Base-by-base conservation (phyloP, 441 rosid genomes). In the Pelargonium fulgidum region DNA sequence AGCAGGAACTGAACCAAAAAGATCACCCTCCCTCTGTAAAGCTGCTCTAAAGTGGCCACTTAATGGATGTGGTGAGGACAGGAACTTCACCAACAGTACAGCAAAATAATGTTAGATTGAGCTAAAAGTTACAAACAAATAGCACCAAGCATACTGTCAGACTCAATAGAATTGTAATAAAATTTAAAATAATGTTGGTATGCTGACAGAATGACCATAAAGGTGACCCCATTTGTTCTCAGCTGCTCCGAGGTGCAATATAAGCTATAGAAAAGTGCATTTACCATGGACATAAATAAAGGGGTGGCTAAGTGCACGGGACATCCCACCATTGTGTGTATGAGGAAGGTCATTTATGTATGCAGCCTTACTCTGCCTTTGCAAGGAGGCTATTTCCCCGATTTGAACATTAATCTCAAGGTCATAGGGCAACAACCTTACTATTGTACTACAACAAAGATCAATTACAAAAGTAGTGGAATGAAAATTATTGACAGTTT, bases 11-110 rank as follows among this genome's bases (percentile, higher is more conserved):
- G 85, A 84, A 63, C 94, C 90, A 12, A 71, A 76, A 78, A 81
- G 85, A 73, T 85, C 83, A 64, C 89, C 89, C 26, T 77, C 80
- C 83, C 98, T 86, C 76, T 68, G 76, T 62, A 85, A 80, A 76
- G 90, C 70, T 20, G 90, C 99, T 84, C 82, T 87, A 69, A 94
- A 79, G 86, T 92, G 99, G 79, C 89, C 85, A 62, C 91, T 82
- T 73, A 92, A 75, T 3, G 98, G 99, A 73, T 87, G 87, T 48
- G 72, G 68, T 66, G 85, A 76, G 71, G 85, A 83, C 70, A 87
- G 90, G 83, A 89, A 92, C 99, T 94, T 68, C 64, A 59, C 33
- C 33, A 59, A 59, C 64, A 22, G 64, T 20, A 22, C 24, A 54
- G 61, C 36, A 59, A 59, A 17, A 59, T 4, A 59, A 33, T 10